Conservation (phyloP, 176 grass and related monocot species). For the Paspalum vaginatum region DNA sequence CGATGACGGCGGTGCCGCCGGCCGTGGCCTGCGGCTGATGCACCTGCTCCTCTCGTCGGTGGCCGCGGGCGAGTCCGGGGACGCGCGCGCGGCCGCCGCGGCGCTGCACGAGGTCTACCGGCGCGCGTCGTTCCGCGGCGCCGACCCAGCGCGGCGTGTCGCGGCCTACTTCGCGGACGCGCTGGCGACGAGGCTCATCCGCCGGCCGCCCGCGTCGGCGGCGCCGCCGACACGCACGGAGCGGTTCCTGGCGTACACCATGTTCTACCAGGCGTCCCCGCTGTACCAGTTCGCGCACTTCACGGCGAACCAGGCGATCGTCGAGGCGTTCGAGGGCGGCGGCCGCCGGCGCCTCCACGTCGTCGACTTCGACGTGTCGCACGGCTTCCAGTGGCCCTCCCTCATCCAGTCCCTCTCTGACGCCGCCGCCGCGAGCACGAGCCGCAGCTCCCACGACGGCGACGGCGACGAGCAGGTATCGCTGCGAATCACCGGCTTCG, state of each 20-base stretch:
- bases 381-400: constrained; percentile 96
- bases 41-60: constrained; percentile 56
- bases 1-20: background rate
- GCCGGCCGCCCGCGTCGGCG: background rate
- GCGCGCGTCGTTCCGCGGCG: constrained; percentile 42
- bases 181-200: constrained; percentile 47
- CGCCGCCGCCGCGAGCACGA: constrained; percentile 20
- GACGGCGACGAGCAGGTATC: constrained; percentile 32
- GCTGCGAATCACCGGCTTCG: constrained; percentile 68
- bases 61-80: constrained; percentile 36
- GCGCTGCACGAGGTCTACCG: constrained; percentile 62
- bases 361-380: constrained; percentile 73
- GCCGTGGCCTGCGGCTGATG: constrained; percentile 40
- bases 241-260: constrained; percentile 66
- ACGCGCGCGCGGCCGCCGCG: constrained; percentile 41
- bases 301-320: constrained; percentile 93
- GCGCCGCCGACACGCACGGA: constrained; percentile 18
- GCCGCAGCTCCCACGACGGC: background rate
- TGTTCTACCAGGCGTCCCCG: constrained; percentile 72
- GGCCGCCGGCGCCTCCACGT: constrained; percentile 57
- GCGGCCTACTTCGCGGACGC: constrained; percentile 68
- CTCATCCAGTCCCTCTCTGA: constrained; percentile 81
- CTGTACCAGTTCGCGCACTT: constrained; percentile 85
- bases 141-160: constrained; percentile 64
- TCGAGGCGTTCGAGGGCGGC: constrained; percentile 68